Base-by-base conservation (phyloP, 2,329 filamentous ascomycete species). In the Xylaria polymorpha region DNA sequence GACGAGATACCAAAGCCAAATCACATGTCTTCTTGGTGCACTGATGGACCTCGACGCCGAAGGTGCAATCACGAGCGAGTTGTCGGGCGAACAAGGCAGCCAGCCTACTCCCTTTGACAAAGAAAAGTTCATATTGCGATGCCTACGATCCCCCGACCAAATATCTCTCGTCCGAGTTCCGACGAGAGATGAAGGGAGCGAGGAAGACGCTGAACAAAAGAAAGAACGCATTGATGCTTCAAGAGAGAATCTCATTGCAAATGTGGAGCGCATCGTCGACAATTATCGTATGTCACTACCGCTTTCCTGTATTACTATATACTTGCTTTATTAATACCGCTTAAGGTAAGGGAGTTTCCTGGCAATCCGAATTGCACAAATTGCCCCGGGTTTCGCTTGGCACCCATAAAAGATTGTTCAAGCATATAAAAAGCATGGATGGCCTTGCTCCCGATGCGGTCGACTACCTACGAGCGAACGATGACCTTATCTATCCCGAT, bases 401-500 rank as follows among this genome's bases (percentile, higher is more conserved):
- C 4, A 60, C 39, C 3, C 66, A 67, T n/a, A 10, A 53, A 6
- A 60, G 51, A 15, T 8, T 46, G 8, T 67, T 67, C 48, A 44
- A 51, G 3, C 8, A 29, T 10, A 44, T 67, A 29, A 44, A 59
- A 22, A 20, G 25, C 3, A 57, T 48, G 1, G 48, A 48, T n/a
- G 60, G 66, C 22, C 60, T 67, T 18, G 46, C 25, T 15, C 60
- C 66, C 3, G 66, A 53, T 4, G n/a, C 46, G 6, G 22, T 67
- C 9, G 66, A 67, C 37, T 67, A 64, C 56, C 18, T 67, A 14
- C 66, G 66, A 10, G 61, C 66, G 4, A 5, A 60, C 6, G 66
- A 67, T 15, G 66, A 67, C 22, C 53, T 60, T 18, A 60, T 67
- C 20, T 67, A 67, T 29, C 44, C 66, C 12, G 66, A 67, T 37